Conservation (phyloP, 495 filamentous ascomycete genomes). For the Daldinia loculata region DNA sequence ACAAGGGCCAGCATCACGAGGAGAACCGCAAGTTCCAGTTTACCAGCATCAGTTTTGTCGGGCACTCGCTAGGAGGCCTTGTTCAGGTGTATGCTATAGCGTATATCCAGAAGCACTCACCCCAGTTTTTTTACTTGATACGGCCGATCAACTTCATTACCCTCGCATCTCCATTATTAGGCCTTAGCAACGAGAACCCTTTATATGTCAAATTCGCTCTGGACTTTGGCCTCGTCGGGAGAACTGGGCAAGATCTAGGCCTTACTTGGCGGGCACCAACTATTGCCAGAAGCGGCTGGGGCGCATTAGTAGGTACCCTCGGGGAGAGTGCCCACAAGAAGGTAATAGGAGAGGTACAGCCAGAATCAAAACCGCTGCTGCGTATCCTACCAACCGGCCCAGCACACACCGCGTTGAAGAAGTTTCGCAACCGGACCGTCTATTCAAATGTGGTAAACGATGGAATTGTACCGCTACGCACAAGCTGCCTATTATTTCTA, state of each 20-base stretch:
- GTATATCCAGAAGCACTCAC: constrained; percentile 96
- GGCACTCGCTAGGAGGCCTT: constrained; percentile 89
- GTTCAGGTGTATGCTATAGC: constrained; percentile 96
- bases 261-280: constrained; percentile 92
- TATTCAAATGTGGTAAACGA: constrained; percentile 99
- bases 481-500: constrained; percentile 94
- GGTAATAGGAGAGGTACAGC: constrained; percentile 70
- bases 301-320: constrained; percentile 80
- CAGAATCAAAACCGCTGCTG: constrained; percentile 86
- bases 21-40: constrained; percentile 78
- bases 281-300: constrained; percentile 84
- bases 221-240: constrained; percentile 93
- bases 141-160: constrained; percentile 92
- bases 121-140: constrained; percentile 86
- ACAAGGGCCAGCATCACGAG: constrained; percentile 43
- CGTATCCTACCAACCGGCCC: constrained; percentile 93
- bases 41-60: constrained; percentile 95
- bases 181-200: constrained; percentile 96
- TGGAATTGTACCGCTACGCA: constrained; percentile 93
- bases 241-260: constrained; percentile 93
- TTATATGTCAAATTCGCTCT: constrained; percentile 96
- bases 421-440: constrained; percentile 89
- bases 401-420: constrained; percentile 83
- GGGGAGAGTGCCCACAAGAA: constrained; percentile 70
- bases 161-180: constrained; percentile 89